These are phyloP conservation scores for Diplosphaera chodatii DNA, from an alignment of 139 green algal genomes.

Conservation along the genomic window DNA sequence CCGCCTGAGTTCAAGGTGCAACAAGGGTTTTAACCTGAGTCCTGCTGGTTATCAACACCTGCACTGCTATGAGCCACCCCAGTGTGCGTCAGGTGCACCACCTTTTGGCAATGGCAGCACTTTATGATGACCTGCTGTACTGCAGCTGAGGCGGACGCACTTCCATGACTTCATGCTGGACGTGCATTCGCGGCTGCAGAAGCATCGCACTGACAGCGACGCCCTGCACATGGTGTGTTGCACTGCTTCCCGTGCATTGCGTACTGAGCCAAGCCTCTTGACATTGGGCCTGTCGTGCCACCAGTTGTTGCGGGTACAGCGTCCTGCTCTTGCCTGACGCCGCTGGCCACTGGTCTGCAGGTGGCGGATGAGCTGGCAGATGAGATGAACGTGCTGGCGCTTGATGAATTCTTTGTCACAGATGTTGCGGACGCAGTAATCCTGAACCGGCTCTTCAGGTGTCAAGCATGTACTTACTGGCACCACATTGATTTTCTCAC, in stretches of 20 bases:
- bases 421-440: conserved; percentile 96
- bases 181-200: conserved; percentile 66
- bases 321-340: too few relatives aligned
- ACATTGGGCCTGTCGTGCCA: too few relatives aligned
- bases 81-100: too few relatives aligned
- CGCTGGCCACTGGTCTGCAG: too few relatives aligned
- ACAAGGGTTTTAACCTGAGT: background rate
- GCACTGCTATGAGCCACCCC: background rate
- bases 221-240: background rate
- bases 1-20: conserved; percentile 57
- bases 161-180: conserved; percentile 99
- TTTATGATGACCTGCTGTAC: too few relatives aligned
- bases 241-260: background rate
- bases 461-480: too few relatives aligned
- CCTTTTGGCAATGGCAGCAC: too few relatives aligned
- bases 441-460: conserved; percentile 85
- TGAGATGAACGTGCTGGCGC: conserved; percentile 65
- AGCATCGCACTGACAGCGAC: conserved; percentile 1
- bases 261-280: too few relatives aligned
- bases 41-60: background rate
- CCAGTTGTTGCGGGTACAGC: too few relatives aligned
- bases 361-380: conserved; percentile 62
- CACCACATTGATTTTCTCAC: too few relatives aligned
- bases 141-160: conserved; percentile 71
- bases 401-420: conserved; percentile 97